Conservation (phyloP, 192 early-diverging fungal species). For the Oehlia diaphana region DNA sequence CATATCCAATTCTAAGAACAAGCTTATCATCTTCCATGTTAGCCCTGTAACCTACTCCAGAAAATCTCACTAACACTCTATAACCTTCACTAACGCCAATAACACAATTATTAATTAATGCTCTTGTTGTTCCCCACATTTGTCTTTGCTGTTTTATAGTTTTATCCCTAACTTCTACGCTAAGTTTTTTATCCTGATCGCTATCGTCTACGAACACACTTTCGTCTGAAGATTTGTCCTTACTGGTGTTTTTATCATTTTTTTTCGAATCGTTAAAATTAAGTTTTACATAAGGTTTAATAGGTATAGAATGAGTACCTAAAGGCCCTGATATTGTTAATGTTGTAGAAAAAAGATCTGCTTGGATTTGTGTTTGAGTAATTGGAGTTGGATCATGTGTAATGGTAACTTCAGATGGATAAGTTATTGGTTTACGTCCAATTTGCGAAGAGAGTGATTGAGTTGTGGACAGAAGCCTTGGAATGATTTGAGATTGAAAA, state of each 20-base stretch:
- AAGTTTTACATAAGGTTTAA: slow-evolving; percentile 79
- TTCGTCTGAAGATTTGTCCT: neutral
- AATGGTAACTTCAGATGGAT: slow-evolving; percentile 75
- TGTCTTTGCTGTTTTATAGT: slow-evolving; percentile 71
- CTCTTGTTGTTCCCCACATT: slow-evolving; percentile 98
- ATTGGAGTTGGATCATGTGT: slow-evolving; percentile 63
- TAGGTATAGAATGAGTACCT: slow-evolving; percentile 73
- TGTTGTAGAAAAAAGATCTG: slow-evolving; percentile 60
- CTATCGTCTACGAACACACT: slow-evolving; percentile 20
- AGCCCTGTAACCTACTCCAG: slow-evolving; percentile 95
- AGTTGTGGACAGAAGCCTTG: slow-evolving; percentile 44
- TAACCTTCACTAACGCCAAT: slow-evolving; percentile 90
- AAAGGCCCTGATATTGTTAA: slow-evolving; percentile 80
- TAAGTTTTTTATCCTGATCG: slow-evolving; percentile 44
- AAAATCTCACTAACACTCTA: slow-evolving; percentile 77
- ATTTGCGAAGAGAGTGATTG: slow-evolving; percentile 66
- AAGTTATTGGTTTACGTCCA: slow-evolving; percentile 75
- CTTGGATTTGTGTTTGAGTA: slow-evolving; percentile 61
- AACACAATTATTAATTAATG: slow-evolving; percentile 84
- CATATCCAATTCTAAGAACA: slow-evolving; percentile 83
- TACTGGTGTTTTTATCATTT: slow-evolving; percentile 18
- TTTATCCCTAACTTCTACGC: slow-evolving; percentile 58
- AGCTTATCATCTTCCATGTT: slow-evolving; percentile 71
- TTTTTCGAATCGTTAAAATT: slow-evolving; percentile 24
- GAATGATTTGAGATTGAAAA: neutral